Base-by-base conservation (phyloP, 2,329 filamentous ascomycete genomes). In the Alternaria atra region DNA sequence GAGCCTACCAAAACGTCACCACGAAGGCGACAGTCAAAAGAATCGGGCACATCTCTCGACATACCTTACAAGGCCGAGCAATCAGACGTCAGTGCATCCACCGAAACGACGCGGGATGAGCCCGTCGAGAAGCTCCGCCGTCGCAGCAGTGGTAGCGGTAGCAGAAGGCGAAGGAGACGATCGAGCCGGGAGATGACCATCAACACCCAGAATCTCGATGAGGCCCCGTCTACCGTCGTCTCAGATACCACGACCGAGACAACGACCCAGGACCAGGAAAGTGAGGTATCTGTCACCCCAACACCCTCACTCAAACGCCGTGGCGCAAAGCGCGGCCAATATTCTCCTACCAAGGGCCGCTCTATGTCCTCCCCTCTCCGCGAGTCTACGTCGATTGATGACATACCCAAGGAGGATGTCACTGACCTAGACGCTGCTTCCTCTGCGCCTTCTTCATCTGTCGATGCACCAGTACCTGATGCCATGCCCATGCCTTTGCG, bases 301-400 rank as follows among this genome's bases (percentile, higher is more conserved):
- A 76, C 69, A 2, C 73, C 66, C 13, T 72, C 73, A 10, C 56
- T 84, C 56, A 81, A 78, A 61, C 77, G 77, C 30, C 75, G 77
- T 34, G 75, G 77, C 43, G 76, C 77, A 48, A 73, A 64, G 60
- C 80, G 80, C 23, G 75, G 74, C 52, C 72, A 77, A 9, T 76
- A 79, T 30, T 81, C 80, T 1, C 80, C 80, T 17, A 77, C 80
- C 12, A 83, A 82, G 67, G 73, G 74, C 29, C 71, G 73, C 17
- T 64, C 68, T 17, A 76, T 71, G 65, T 77, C 73, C 9, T 74
- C 71, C 15, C 74, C 73, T 46, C 64, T 68, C 52, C 70, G 66
- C 35, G 70, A 73, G 42, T 63, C 66, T 30, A 73, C 61, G 3
- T 73, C 67, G n/a, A 64, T 69, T 8, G 70, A 73, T 27, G 70